These are phyloP conservation scores for Fusarium annulatum DNA, from an alignment of 2,329 filamentous ascomycete species.

Conservation along the genomic window DNA sequence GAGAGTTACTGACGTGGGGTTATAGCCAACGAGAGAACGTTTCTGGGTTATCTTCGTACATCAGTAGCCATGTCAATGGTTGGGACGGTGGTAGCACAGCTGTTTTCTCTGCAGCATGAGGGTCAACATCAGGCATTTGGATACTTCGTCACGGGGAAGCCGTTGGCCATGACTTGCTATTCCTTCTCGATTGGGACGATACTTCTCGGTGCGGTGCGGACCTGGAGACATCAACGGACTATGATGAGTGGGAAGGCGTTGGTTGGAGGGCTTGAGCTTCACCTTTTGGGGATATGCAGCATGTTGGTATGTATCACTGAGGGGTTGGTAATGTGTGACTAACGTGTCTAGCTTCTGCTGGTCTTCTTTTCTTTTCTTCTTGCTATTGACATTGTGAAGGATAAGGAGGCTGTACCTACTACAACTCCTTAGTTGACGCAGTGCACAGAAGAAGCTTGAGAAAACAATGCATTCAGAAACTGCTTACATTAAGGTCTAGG, in stretches of 20 bases:
- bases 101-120: conserved; percentile 65
- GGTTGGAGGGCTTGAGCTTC: conserved; percentile 47
- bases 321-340: not conserved
- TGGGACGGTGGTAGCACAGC: conserved; percentile 73
- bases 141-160: conserved; percentile 70
- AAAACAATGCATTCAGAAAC: not conserved
- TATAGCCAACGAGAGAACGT: conserved; percentile 78
- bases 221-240: conserved; percentile 48
- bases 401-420: not conserved
- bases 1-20: conserved; percentile 5
- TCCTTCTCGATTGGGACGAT: conserved; percentile 53
- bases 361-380: conserved; percentile 41
- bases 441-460: not conserved
- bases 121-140: conserved; percentile 56
- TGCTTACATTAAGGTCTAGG: not conserved
- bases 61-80: conserved; percentile 75
- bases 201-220: conserved; percentile 46
- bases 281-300: conserved; percentile 34
- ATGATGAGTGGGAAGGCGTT: conserved; percentile 48
- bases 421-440: not conserved
- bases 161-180: conserved; percentile 61
- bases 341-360: conserved; percentile 33
- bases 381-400: conserved; percentile 37
- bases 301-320: conserved; percentile 25
- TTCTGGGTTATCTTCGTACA: conserved; percentile 78